Conservation (phyloP, 2,329 filamentous ascomycete species). For the Cladosporium sp. region DNA sequence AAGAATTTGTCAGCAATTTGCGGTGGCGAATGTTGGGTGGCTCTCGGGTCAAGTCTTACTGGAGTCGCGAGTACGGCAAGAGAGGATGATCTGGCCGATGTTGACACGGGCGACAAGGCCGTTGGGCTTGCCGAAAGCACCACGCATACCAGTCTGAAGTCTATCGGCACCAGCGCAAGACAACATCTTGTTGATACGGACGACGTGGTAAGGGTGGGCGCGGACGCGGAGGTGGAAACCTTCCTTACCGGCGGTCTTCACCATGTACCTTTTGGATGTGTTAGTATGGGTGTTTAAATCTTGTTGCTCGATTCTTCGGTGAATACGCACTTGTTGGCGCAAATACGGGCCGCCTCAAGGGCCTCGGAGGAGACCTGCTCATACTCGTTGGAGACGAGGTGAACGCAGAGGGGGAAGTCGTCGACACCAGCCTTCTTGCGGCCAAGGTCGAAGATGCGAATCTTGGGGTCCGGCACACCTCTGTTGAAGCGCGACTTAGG, state of each 20-base stretch:
- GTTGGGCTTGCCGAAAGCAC: conserved; percentile 99
- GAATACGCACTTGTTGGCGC: conserved; percentile 87
- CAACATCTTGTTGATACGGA: conserved; percentile 99
- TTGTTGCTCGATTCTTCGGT: neutral
- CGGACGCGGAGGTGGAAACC: conserved; percentile 69
- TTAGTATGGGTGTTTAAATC: conserved; percentile 13
- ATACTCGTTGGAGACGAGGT: conserved; percentile 99
- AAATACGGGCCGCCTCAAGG: conserved; percentile 99
- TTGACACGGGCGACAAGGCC: conserved; percentile 99
- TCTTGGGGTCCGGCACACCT: conserved; percentile 69
- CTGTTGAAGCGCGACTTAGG: conserved; percentile 99
- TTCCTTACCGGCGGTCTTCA: conserved; percentile 67
- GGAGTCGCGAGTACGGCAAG: conserved; percentile 92
- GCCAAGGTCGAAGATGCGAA: conserved; percentile 76
- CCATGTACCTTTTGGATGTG: conserved; percentile 53
- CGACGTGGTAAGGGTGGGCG: conserved; percentile 99
- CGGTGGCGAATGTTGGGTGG: neutral
- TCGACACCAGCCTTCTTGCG: conserved; percentile 95
- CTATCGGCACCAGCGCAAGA: conserved; percentile 99
- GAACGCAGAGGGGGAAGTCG: conserved; percentile 98
- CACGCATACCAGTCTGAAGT: conserved; percentile 99
- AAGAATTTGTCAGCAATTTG: conserved; percentile 17
- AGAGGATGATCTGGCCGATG: conserved; percentile 99
- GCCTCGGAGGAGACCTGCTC: conserved; percentile 99
- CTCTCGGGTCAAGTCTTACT: conserved; percentile 56